Evolutionary conservation across 805 yeast genomes (phyloP), one percentile per base, ranked within the genome.

Genomic region (Cyberlindnera mrakii): DNA sequence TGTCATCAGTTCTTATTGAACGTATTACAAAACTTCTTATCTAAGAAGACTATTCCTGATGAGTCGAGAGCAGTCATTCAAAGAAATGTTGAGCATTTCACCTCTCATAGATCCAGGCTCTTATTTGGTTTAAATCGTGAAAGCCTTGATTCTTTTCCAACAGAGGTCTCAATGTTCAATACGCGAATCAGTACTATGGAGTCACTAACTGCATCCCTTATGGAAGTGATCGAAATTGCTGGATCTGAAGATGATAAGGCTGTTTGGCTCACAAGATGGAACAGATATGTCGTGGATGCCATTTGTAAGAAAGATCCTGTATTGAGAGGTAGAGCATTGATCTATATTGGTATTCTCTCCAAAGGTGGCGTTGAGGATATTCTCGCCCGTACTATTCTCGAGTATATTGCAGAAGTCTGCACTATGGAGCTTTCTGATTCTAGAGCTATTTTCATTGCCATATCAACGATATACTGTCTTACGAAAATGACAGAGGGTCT

Each of bases 91-190:
- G 55, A 49, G 6, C 58, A 55, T 11, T 64, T 70, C 38, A 64
- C 70, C 40, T 78, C 82, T n/a, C 85, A 82, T 39, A 69, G 87
- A 53, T 77, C 79, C 14, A 78, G 76, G 49, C 72, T 82, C 70
- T 64, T 85, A 44, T 82, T 82, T 63, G 91, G 91, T 0, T 66
- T 83, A 48, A 79, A 78, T 6, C 75, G 85, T 55, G 77, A 73
- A 29, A 71, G 64, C 25, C 63, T 71, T 17, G 64, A 70, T 30
- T 52, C 61, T 14, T 50, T 63, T 36, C 54, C 58, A 20, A 57
- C 65, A 13, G 70, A 61, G 40, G 53, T 65, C 1, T 57, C 67
- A 3, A 65, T 68, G 17, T 65, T 70, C 53, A 54, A 66, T 3
- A 58, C 62, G 23, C 68, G 68, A 49, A 64, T 67, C 37, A 62